Evolutionary conservation across 176 grass and related monocot species (phyloP).

Genomic region (Oryza punctata): DNA sequence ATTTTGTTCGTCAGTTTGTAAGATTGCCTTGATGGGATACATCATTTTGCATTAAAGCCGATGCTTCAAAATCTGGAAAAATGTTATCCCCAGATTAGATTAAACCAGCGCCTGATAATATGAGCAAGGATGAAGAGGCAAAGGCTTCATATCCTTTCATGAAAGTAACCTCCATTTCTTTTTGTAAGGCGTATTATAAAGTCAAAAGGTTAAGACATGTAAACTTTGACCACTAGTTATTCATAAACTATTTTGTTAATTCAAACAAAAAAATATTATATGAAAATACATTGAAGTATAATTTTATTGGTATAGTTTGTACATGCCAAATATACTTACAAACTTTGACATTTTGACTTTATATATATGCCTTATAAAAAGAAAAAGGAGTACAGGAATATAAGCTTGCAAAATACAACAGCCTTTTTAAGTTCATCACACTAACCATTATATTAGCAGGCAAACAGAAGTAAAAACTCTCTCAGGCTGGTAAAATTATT

Average conservation of each 20-base stretch:
- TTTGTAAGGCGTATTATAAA: too few species aligned
- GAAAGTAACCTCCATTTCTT: too few species aligned
- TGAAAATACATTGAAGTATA: too few species aligned
- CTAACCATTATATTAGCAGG: conserved; percentile 11
- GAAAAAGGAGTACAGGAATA: not conserved
- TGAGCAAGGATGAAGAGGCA: not conserved
- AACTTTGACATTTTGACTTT: too few species aligned
- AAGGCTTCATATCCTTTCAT: not conserved
- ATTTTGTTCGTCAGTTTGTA: not conserved
- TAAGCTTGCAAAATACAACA: not conserved
- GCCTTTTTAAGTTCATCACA: not conserved
- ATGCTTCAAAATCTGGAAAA: conserved; percentile 7
- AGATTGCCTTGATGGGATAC: not conserved
- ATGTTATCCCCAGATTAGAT: not conserved
- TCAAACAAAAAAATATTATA: too few species aligned
- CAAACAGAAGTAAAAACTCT: not conserved
- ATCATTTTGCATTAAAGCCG: not conserved
- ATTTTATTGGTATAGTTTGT: too few species aligned
- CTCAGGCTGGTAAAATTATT: conserved; percentile 26
- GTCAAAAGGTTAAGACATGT: too few species aligned
- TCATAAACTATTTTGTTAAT: too few species aligned
- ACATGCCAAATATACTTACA: too few species aligned
- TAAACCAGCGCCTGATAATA: not conserved
- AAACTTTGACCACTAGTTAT: too few species aligned
- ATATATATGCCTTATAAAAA: too few species aligned